These are phyloP conservation scores for Fusarium chlamydosporum DNA, from an alignment of 2,329 filamentous ascomycete genomes.

Conservation along the genomic window DNA sequence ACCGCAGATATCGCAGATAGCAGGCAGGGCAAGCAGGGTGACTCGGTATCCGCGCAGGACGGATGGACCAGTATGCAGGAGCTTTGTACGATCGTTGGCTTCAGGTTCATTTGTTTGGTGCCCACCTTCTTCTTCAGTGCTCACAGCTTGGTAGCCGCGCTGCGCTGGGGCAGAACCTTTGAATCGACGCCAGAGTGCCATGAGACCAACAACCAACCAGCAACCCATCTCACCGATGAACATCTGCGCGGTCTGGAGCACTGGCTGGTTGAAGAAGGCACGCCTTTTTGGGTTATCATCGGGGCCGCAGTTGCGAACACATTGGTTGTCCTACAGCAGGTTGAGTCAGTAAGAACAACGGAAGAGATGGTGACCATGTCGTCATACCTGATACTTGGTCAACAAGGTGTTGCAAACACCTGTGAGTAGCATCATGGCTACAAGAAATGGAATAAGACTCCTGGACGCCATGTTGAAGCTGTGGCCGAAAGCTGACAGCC, in stretches of 20 bases:
- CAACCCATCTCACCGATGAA: conserved; percentile 96
- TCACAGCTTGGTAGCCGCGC: conserved; percentile 77
- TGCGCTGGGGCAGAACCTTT: conserved; percentile 60
- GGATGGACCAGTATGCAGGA: conserved; percentile 69
- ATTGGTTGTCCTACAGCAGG: conserved; percentile 86
- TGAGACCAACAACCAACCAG: conserved; percentile 87
- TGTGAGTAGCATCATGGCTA: conserved; percentile 96
- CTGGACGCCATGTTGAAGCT: conserved; percentile 73
- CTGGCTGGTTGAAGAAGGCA: conserved; percentile 89
- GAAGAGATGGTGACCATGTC: conserved; percentile 19
- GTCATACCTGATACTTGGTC: conserved; percentile 90
- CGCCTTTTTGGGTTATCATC: conserved; percentile 75
- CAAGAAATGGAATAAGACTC: conserved; percentile 83
- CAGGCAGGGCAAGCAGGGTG: conserved; percentile 83
- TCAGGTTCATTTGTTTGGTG: conserved; percentile 62
- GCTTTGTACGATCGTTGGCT: conserved; percentile 49
- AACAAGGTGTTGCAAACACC: conserved; percentile 97
- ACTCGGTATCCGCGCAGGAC: conserved; percentile 80
- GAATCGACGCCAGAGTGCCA: conserved; percentile 75
- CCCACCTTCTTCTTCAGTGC: conserved; percentile 62
- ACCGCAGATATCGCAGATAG: conserved; percentile 92
- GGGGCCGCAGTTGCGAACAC: conserved; percentile 85
- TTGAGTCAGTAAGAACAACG: conserved; percentile 16
- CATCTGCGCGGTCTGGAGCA: conserved; percentile 98
- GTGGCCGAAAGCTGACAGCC: conserved; percentile 10